Conservation (phyloP, 345 rosid species). For the Salix exigua region DNA sequence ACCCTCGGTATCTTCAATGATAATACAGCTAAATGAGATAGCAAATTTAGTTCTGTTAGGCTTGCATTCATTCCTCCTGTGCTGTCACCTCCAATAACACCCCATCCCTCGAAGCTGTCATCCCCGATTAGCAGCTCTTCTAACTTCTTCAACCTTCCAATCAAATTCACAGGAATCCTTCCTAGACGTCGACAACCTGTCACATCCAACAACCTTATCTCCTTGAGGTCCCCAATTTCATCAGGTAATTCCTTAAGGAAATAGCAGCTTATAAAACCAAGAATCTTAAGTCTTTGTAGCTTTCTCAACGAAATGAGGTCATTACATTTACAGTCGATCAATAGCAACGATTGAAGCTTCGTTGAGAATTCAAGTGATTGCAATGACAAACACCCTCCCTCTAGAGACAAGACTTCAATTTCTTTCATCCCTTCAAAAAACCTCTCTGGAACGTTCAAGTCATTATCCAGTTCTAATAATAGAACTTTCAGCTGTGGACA, state of each 20-base stretch:
- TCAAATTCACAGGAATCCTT: too few relatives aligned
- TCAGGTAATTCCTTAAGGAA: background rate
- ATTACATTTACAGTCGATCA: background rate
- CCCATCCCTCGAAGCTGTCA: too few relatives aligned
- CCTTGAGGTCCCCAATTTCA: background rate
- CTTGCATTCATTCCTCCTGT: too few relatives aligned
- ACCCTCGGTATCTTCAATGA: too few relatives aligned
- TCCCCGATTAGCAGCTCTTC: too few relatives aligned
- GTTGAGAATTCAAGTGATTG: background rate
- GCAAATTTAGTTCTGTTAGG: too few relatives aligned
- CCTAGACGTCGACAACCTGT: accelerated
- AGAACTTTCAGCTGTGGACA: slow-evolving; percentile 1
- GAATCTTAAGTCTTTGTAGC: background rate
- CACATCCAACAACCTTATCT: background rate
- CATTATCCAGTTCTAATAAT: background rate
- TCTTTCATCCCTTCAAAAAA: background rate
- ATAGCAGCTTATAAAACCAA: background rate
- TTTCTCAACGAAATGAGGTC: background rate
- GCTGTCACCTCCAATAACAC: too few relatives aligned
- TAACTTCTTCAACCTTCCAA: too few relatives aligned
- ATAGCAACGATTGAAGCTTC: background rate
- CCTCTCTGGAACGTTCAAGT: background rate
- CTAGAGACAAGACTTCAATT: background rate
- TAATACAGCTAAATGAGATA: too few relatives aligned
- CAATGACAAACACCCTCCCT: background rate